Conservation (phyloP, 2,329 filamentous ascomycete genomes). For the Phialophora macrospora region DNA sequence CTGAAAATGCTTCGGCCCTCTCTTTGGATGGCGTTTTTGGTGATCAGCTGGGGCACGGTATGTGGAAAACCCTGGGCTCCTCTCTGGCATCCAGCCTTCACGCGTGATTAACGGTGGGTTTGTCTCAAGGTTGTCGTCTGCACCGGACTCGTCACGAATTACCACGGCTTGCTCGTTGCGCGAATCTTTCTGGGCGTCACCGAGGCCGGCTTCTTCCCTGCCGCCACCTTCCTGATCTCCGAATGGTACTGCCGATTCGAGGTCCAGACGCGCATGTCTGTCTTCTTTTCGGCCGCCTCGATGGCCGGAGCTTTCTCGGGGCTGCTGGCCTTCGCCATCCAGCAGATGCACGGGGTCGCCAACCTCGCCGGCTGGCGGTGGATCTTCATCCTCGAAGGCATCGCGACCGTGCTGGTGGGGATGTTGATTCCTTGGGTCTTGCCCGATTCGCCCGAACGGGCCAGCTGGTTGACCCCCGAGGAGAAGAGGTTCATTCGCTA, state of each 20-base stretch:
- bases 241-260: conserved; percentile 53
- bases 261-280: conserved; percentile 50
- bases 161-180: conserved; percentile 52
- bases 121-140: conserved; percentile 31
- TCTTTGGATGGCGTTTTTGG: conserved; percentile 43
- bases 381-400: conserved; percentile 58
- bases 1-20: conserved; percentile 53
- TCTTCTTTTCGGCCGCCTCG: conserved; percentile 53
- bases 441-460: conserved; percentile 52
- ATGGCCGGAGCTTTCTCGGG: conserved; percentile 59
- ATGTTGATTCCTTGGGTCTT: conserved; percentile 49
- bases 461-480: conserved; percentile 48
- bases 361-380: conserved; percentile 52
- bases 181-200: conserved; percentile 52
- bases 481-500: conserved; percentile 48
- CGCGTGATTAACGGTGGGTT: background rate
- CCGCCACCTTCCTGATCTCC: conserved; percentile 32
- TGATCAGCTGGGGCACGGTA: conserved; percentile 52
- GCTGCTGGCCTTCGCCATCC: conserved; percentile 57
- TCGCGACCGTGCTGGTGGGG: conserved; percentile 52
- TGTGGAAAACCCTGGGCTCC: too few relatives aligned
- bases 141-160: conserved; percentile 43
- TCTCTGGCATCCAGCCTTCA: too few relatives aligned
- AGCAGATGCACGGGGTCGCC: conserved; percentile 57
- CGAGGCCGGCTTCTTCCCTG: conserved; percentile 46